Conservation (phyloP, 306 rosid species). For the Betula pendula region DNA sequence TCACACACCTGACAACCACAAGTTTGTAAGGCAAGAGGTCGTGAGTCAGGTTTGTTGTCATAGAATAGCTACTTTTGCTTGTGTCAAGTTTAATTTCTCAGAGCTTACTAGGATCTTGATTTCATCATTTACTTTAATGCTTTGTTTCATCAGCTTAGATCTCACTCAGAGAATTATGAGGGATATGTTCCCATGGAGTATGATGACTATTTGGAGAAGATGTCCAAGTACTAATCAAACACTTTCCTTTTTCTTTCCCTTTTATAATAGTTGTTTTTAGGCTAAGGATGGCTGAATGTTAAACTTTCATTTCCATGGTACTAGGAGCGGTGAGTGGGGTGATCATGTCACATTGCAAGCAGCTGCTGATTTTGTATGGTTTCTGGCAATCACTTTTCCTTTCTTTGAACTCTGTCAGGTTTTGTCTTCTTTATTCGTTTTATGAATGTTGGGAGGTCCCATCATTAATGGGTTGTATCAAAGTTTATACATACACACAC, state of each 20-base stretch:
- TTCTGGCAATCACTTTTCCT: conserved; percentile 23
- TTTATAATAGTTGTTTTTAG: background rate
- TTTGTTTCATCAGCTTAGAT: conserved; percentile 56
- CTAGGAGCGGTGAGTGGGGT: conserved; percentile 91
- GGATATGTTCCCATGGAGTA: conserved; percentile 92
- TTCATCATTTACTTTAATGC: conserved; percentile 19
- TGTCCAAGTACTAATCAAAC: conserved; percentile 55
- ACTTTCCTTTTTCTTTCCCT: conserved; percentile 1
- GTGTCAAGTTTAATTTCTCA: conserved; percentile 16
- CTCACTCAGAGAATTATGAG: conserved; percentile 74
- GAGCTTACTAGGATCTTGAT: conserved; percentile 30
- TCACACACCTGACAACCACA: conserved; percentile 62
- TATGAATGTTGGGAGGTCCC: background rate
- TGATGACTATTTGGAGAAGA: conserved; percentile 64
- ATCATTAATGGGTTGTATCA: background rate
- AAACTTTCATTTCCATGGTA: conserved; percentile 32
- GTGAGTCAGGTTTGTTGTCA: conserved; percentile 65
- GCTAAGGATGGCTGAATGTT: conserved; percentile 17
- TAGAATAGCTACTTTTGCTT: conserved; percentile 12
- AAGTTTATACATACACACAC: no score
- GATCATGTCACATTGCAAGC: conserved; percentile 95
- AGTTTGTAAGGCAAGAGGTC: conserved; percentile 56
- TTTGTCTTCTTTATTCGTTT: conserved; percentile 2
- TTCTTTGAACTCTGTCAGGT: background rate
- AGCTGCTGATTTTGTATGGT: conserved; percentile 72